Conservation (phyloP, 495 filamentous ascomycete genomes). For the Tuber magnatum region DNA sequence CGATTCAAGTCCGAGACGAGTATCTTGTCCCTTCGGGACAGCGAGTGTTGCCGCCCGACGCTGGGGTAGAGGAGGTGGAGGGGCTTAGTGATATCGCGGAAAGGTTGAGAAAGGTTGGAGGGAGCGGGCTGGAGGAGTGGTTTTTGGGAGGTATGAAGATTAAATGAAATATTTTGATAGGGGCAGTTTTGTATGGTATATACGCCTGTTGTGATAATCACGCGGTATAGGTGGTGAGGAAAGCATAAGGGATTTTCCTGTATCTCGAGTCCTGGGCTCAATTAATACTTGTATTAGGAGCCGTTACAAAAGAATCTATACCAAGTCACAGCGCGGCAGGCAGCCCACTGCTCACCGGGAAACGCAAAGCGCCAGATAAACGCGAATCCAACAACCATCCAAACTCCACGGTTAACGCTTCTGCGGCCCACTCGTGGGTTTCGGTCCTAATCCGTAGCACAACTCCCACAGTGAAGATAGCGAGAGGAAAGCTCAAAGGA, state of each 20-base stretch:
- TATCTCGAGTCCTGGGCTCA: background rate
- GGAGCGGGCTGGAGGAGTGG: conserved; percentile 2
- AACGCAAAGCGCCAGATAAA: background rate
- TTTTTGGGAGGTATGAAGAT: conserved; percentile 9
- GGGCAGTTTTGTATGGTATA: background rate
- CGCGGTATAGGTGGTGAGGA: too few relatives aligned
- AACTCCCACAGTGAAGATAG: too few relatives aligned
- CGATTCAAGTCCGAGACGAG: conserved; percentile 7
- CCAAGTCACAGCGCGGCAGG: background rate
- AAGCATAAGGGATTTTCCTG: too few relatives aligned
- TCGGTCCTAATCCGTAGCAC: too few relatives aligned
- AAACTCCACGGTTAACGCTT: background rate
- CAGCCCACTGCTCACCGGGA: background rate
- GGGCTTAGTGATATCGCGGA: conserved; percentile 5
- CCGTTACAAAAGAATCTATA: background rate
- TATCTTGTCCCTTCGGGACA: background rate
- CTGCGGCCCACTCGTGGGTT: too few relatives aligned
- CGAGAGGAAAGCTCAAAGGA: too few relatives aligned
- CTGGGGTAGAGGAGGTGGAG: conserved; percentile 1
- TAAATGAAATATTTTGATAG: background rate
- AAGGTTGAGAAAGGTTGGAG: background rate
- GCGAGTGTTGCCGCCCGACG: background rate
- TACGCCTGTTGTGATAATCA: background rate
- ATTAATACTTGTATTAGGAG: background rate
- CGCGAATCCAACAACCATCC: background rate